A percentile compares a stretch with the other conserved stretches of the same genome.
phyloP scores from a whole-genome alignment of 2,329 filamentous ascomycete genomes.

The Aspergillus novoparasiticus region DNA sequence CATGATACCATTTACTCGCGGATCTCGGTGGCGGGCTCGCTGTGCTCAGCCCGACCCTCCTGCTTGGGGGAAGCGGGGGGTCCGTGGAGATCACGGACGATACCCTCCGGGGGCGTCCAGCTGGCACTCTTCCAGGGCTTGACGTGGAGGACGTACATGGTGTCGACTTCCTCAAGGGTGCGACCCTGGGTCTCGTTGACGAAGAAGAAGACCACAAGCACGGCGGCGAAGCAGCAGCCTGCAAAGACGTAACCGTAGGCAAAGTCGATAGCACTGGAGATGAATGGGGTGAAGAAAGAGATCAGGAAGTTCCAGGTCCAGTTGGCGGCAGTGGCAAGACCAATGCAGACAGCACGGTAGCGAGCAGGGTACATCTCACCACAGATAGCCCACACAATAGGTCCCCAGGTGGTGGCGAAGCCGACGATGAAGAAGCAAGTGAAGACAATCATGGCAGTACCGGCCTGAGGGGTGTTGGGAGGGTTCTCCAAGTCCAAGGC shows the following conservation, averaged over 20 bases:
- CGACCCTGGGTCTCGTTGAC: conserved; percentile 73
- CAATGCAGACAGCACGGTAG: conserved; percentile 73
- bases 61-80: conserved; percentile 14
- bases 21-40: conserved; percentile 22
- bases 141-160: conserved; percentile 70
- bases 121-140: conserved; percentile 63
- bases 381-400: conserved; percentile 52
- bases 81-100: conserved; percentile 31
- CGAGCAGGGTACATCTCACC: conserved; percentile 50
- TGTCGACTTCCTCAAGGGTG: conserved; percentile 77
- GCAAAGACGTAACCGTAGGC: conserved; percentile 79
- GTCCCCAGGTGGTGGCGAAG: conserved; percentile 73
- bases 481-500: conserved; percentile 44
- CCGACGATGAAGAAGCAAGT: conserved; percentile 74
- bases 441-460: conserved; percentile 71
- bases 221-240: conserved; percentile 67
- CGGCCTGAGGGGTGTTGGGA: conserved; percentile 51
- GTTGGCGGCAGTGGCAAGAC: conserved; percentile 74
- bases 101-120: conserved; percentile 45
- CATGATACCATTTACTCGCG: conserved; percentile 18
- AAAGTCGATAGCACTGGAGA: conserved; percentile 71
- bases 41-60: conserved; percentile 21
- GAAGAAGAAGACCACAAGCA: conserved; percentile 73
- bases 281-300: conserved; percentile 80
- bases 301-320: conserved; percentile 78